These are phyloP conservation scores for Psilocybe sp. DNA, from an alignment of 768 basidiomycete genomes.

Conservation along the genomic window DNA sequence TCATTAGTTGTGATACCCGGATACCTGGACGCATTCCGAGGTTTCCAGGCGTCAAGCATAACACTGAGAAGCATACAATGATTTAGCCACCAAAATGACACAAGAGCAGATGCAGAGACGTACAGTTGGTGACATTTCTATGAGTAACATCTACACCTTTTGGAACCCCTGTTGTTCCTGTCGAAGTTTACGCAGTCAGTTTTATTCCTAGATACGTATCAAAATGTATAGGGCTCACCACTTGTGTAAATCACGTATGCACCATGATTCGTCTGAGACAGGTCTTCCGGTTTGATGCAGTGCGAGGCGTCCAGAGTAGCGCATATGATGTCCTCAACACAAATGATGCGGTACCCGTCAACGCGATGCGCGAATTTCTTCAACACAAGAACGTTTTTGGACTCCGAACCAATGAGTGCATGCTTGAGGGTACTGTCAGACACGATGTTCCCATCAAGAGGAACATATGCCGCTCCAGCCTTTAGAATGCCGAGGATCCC, in stretches of 20 bases:
- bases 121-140: constrained; percentile 56
- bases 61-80: constrained; percentile 23
- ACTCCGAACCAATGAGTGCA: constrained; percentile 45
- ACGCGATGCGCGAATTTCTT: constrained; percentile 39
- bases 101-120: constrained; percentile 14
- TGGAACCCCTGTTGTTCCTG: constrained; percentile 54
- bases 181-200: constrained; percentile 4
- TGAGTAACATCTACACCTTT: constrained; percentile 64
- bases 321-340: constrained; percentile 21
- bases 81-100: neutral
- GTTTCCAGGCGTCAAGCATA: constrained; percentile 48
- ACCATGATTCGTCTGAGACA: constrained; percentile 37
- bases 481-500: constrained; percentile 56
- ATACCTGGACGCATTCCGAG: constrained; percentile 54
- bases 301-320: constrained; percentile 17
- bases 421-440: constrained; percentile 52
- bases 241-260: constrained; percentile 64
- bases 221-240: constrained; percentile 31
- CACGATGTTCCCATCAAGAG: constrained; percentile 55
- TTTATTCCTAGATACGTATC: neutral
- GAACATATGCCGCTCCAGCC: constrained; percentile 58
- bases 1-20: constrained; percentile 58
- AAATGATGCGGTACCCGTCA: constrained; percentile 24
- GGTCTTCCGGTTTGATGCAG: constrained; percentile 35
- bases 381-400: constrained; percentile 40